These are phyloP conservation scores for Lactarius indigo DNA, from an alignment of 768 basidiomycete genomes.

Conservation along the genomic window DNA sequence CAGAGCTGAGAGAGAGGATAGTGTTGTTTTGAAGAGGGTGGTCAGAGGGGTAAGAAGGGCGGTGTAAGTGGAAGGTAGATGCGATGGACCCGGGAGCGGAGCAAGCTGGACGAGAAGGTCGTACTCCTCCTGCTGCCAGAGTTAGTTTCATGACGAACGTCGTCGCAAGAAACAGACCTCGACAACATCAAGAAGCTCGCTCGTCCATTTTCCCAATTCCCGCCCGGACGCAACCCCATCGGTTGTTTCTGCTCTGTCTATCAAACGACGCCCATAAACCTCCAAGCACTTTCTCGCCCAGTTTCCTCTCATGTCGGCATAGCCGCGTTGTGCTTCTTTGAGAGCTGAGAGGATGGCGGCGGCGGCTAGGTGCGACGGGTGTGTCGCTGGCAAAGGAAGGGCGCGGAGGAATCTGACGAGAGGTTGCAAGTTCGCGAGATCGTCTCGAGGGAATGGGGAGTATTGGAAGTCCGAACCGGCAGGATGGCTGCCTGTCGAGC, in stretches of 20 bases:
- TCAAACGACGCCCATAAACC: slow-evolving; percentile 59
- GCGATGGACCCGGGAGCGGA: slow-evolving; percentile 49
- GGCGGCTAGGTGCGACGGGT: slow-evolving; percentile 79
- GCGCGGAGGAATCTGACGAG: slow-evolving; percentile 67
- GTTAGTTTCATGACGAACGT: neutral
- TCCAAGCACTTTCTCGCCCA: slow-evolving; percentile 79
- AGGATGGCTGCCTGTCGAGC: slow-evolving; percentile 70
- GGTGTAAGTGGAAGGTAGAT: slow-evolving; percentile 56
- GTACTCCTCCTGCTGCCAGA: slow-evolving; percentile 57
- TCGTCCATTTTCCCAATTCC: slow-evolving; percentile 72
- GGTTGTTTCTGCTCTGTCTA: slow-evolving; percentile 67
- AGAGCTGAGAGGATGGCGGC: slow-evolving; percentile 59
- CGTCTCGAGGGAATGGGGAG: slow-evolving; percentile 50
- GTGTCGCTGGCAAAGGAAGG: slow-evolving; percentile 71
- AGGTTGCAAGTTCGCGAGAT: slow-evolving; percentile 53
- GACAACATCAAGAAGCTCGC: slow-evolving; percentile 57
- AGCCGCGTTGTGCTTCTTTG: slow-evolving; percentile 75
- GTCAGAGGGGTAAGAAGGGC: slow-evolving; percentile 63
- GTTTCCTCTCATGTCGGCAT: slow-evolving; percentile 80
- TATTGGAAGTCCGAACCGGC: slow-evolving; percentile 54
- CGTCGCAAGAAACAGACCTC: slow-evolving; percentile 45
- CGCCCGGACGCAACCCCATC: slow-evolving; percentile 63
- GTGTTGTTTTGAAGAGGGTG: slow-evolving; percentile 58
- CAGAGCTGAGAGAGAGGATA: slow-evolving; percentile 57
- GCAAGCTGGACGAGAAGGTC: slow-evolving; percentile 58